Percentiles rank a stretch among this genome's conserved stretches.
Evolutionary conservation across 2,329 filamentous ascomycete species (phyloP).

Genomic region (Apiospora arundinis): DNA sequence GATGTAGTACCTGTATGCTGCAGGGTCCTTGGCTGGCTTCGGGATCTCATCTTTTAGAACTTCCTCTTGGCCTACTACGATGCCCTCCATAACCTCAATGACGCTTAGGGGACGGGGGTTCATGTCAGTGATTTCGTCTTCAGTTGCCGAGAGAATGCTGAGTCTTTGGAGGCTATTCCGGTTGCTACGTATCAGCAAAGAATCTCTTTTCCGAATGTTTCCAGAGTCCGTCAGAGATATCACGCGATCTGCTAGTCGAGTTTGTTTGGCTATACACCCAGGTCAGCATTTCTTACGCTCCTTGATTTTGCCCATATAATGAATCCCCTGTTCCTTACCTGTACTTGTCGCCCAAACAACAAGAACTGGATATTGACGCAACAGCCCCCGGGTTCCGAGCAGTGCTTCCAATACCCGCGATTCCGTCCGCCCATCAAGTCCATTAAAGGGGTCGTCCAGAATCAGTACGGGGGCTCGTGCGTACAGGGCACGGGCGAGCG

Average conservation of each 20-base stretch:
- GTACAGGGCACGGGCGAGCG: conserved; percentile 13
- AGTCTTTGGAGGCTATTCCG: neutral
- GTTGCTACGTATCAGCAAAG: neutral
- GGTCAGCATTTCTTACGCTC: neutral
- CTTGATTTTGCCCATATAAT: neutral
- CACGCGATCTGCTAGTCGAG: conserved; percentile 17
- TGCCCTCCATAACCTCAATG: neutral
- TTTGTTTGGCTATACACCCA: neutral
- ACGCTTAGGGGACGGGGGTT: too few relatives aligned
- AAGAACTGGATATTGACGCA: too few relatives aligned
- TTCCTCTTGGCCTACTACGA: neutral
- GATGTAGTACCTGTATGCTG: neutral
- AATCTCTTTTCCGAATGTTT: conserved; percentile 20
- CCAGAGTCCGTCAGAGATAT: conserved; percentile 19
- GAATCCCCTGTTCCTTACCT: too few relatives aligned
- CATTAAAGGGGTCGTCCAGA: conserved; percentile 20
- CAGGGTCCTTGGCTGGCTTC: too few relatives aligned
- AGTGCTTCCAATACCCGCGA: neutral
- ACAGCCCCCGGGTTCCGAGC: neutral
- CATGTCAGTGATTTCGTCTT: too few relatives aligned
- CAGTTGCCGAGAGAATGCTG: too few relatives aligned
- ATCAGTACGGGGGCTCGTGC: conserved; percentile 4
- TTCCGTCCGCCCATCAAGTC: conserved; percentile 8
- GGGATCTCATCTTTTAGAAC: neutral
- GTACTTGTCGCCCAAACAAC: too few relatives aligned